Base-by-base conservation (phyloP, 352 stramenopile species). In the Globisporangium yorkense region DNA sequence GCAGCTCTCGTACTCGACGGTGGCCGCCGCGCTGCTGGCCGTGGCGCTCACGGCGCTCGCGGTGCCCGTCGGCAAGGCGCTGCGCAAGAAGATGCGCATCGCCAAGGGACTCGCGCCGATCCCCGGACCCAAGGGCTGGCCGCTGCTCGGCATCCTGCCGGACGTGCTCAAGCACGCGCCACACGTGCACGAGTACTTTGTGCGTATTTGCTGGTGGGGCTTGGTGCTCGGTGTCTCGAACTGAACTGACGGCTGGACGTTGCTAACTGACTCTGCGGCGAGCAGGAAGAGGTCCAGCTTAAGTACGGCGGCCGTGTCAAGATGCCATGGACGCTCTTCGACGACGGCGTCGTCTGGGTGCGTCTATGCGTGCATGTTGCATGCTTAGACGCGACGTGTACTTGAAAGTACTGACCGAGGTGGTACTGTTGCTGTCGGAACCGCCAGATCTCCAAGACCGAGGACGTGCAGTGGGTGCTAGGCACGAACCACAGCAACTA, bases 401-500 rank as follows among this genome's bases (percentile, higher is more conserved):
- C 29, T 10, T 44, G 27, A 10, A 18, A 15, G 35, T 15, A 40
- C 12, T 40, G 12, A 40, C 35, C 9, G 8, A 13, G 8, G 12
- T 13, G 35, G 35, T 15, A 10, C 3, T 15, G 35, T 7, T 21
- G 31, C 2, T 53, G 21, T 20, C 4, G 24, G 20, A 1, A 2
- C 12, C 6, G 20, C 12, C 46, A 80, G 67, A 70, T 87, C 44
- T 79, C 68, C 6, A 68, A 75, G 27, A 72, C 77, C 10, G 67
- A 68, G 15, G 80, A 90, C 50, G 74, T 90, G 9, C 66, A 88
- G 58, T 72, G 87, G 66, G 69, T 90, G 9, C 57, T 90, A 24
- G 58, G 71, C 3, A 84, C 76, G 2, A 84, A 88, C n/a, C 70
- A 80, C 56, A 55, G 54, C 65, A 90, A 90, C 58, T 90, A 88